Evolutionary conservation across 345 rosid genomes (phyloP).

Genomic region (Pseudoturritis turrita): DNA sequence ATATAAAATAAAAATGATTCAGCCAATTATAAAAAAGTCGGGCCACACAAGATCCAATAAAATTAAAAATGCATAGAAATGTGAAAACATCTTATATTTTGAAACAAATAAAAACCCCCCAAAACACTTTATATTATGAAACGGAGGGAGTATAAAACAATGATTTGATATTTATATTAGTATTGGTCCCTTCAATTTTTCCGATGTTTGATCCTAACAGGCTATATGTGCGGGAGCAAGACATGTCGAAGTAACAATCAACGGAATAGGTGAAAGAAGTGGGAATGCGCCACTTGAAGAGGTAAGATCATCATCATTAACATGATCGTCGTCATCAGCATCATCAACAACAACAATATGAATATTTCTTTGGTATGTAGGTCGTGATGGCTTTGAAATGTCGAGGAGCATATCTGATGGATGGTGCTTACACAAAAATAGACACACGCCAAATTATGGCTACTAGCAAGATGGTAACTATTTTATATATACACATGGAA

Average conservation of each 20-base stretch:
- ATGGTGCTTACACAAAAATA: constrained; percentile 72
- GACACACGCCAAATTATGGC: constrained; percentile 63
- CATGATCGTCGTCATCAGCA: not conserved
- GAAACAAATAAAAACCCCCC: too few relatives aligned
- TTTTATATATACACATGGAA: not conserved
- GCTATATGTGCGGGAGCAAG: constrained; percentile 88
- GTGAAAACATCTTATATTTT: too few relatives aligned
- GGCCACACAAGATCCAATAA: too few relatives aligned
- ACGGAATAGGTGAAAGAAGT: constrained; percentile 97
- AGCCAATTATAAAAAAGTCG: too few relatives aligned
- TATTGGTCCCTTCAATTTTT: too few relatives aligned
- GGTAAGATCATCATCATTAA: constrained; percentile 32
- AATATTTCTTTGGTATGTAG: constrained; percentile 26
- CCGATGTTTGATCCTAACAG: constrained; percentile 16
- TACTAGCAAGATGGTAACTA: constrained; percentile 81
- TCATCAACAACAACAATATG: not conserved
- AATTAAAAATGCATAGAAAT: too few relatives aligned
- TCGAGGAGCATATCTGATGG: constrained; percentile 60
- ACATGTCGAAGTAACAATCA: constrained; percentile 86
- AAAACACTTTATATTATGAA: too few relatives aligned
- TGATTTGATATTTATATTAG: not conserved
- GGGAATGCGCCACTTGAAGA: constrained; percentile 98
- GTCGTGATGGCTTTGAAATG: constrained; percentile 91
- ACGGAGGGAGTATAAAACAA: too few relatives aligned
- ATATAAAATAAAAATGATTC: too few relatives aligned